Evolutionary conservation across 2,329 filamentous ascomycete species (phyloP), one percentile per base, ranked within the genome.

Genomic region (Apiospora malaysiana): DNA sequence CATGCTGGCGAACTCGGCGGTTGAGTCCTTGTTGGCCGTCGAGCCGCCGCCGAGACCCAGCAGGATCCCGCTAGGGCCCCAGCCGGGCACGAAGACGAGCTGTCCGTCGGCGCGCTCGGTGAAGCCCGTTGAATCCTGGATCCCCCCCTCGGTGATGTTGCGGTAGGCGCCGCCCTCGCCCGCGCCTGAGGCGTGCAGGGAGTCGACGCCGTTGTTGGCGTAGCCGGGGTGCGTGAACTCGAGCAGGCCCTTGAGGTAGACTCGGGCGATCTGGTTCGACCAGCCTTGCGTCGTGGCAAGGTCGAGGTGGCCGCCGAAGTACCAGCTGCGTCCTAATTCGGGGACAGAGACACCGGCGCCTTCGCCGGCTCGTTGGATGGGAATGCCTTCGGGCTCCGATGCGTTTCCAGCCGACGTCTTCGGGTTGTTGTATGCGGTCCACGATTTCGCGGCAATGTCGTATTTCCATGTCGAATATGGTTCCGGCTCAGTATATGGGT

Each of bases 221-320:
- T 87, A 90, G 5, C 91, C 91, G 0, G 92, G 92, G 74, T 93
- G 92, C 0, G 92, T 94, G 76, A 92, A 95, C 77, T 95, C 92
- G 18, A 94, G 82, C 42, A 95, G 82, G 65, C 90, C 93, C 81
- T 91, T 93, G 59, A 95, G 81, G 77, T 94, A 95, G 0, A 94
- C 83, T 6, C 92, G 85, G 0, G 84, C 81, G 27, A 89, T 84
- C 69, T 89, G 85, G 68, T 88, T 87, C n/a, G 90, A 90, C 93
- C 93, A 94, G 16, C 90, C 92, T 0, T 79, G 81, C 0, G 85
- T 90, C 5, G 87, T 89, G 14, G 81, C 82, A 77, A 81, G 78
- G 78, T 95, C 92, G 7, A 93, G 82, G 79, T 94, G 93, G 0
- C 93, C 93, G 37, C 92, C 93, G 80, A 95, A 95, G 79, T 94